Conservation (phyloP, 345 rosid species). For the Citrus reticulata region DNA sequence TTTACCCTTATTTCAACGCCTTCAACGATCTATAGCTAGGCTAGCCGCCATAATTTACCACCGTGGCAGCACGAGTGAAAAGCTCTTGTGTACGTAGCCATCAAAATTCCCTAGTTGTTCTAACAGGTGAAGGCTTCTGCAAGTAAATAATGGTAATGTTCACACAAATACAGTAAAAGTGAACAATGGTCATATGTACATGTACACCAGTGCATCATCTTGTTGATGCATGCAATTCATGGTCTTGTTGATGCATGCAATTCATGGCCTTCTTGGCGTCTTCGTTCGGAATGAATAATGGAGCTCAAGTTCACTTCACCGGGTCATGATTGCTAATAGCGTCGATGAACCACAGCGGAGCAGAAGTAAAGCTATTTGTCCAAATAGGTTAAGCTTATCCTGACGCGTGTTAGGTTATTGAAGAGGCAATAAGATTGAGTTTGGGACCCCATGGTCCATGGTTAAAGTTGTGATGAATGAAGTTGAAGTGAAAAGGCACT, state of each 20-base stretch:
- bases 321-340: not conserved
- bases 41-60: conserved; percentile 27
- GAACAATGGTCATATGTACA: not conserved
- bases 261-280: not conserved
- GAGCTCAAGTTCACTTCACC: not conserved
- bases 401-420: not conserved
- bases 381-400: not conserved
- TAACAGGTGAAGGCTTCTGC: not conserved
- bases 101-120: not conserved
- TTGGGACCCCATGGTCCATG: not conserved
- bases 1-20: not conserved
- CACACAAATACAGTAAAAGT: not conserved
- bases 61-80: not conserved
- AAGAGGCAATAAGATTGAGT: not conserved
- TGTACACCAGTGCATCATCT: too few species aligned
- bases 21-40: conserved; percentile 1
- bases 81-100: not conserved
- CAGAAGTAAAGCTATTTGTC: not conserved
- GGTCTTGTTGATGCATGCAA: not conserved
- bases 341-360: not conserved
- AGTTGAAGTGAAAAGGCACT: not conserved
- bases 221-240: too few species aligned
- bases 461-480: not conserved
- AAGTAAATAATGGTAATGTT: not conserved
- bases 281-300: not conserved